phyloP scores from a whole-genome alignment of 164 flowering plant species.

The Tetrastigma voinierianum region DNA sequence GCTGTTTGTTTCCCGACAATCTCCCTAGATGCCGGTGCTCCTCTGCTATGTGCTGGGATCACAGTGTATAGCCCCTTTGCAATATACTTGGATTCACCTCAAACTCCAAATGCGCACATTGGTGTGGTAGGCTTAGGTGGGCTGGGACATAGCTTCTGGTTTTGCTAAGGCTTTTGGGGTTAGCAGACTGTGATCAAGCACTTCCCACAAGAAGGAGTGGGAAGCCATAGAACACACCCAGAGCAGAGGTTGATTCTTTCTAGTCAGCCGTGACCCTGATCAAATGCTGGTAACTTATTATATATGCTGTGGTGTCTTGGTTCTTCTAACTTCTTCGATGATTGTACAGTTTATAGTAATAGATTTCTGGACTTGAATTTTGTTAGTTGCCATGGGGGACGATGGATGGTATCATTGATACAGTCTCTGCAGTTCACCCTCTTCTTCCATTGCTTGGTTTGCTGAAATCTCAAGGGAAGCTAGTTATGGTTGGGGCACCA shows the following conservation, averaged over 20 bases:
- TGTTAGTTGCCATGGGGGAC: constrained; percentile 32
- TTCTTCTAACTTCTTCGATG: no score
- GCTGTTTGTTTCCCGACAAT: constrained; percentile 37
- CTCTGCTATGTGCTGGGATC: constrained; percentile 49
- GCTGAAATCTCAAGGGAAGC: constrained; percentile 45
- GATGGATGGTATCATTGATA: constrained; percentile 53
- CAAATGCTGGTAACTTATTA: constrained; percentile 36
- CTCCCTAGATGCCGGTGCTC: constrained; percentile 38
- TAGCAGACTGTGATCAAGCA: constrained; percentile 51
- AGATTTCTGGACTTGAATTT: no score
- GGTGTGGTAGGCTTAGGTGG: constrained; percentile 61
- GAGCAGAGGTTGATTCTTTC: constrained; percentile 53
- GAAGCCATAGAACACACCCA: constrained; percentile 43
- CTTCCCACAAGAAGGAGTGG: constrained; percentile 34
- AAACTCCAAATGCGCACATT: constrained; percentile 33
- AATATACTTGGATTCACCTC: constrained; percentile 28
- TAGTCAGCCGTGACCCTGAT: constrained; percentile 38
- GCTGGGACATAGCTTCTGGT: constrained; percentile 55
- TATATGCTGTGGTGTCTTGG: not conserved
- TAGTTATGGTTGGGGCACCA: constrained; percentile 45
- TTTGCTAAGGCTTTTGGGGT: constrained; percentile 54
- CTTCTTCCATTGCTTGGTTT: constrained; percentile 36
- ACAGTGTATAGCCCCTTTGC: constrained; percentile 59
- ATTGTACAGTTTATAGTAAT: no score
- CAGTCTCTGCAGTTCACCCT: constrained; percentile 48